Conservation (phyloP, 2,329 filamentous ascomycete species). For the Ophioceras dolichostomum region DNA sequence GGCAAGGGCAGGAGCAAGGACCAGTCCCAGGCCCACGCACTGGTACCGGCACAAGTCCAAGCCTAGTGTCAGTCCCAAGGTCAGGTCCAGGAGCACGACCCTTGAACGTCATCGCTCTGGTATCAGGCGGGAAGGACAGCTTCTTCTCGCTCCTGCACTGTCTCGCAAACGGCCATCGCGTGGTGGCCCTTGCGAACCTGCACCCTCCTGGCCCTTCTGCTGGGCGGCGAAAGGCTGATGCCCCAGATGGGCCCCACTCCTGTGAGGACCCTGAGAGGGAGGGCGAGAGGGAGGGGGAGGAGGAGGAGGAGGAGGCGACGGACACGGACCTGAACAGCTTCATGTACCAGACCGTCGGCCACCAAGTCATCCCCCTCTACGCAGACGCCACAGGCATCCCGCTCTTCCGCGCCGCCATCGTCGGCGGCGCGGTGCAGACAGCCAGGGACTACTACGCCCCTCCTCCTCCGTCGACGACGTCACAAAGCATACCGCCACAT, state of each 20-base stretch:
- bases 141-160: conserved; percentile 91
- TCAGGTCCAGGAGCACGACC: no score
- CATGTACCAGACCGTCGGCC: conserved; percentile 99
- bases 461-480: no score
- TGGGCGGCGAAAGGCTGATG: not conserved
- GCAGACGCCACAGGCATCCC: conserved; percentile 66
- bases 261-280: not conserved
- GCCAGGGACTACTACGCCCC: conserved; percentile 52
- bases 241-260: not conserved
- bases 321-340: conserved; percentile 78
- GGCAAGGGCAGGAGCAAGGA: no score
- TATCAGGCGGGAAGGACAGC: conserved; percentile 96
- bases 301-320: conserved; percentile 20
- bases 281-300: conserved; percentile 18
- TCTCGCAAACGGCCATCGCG: conserved; percentile 67
- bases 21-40: no score
- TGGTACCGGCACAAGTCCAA: no score
- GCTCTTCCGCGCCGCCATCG: conserved; percentile 69
- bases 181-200: conserved; percentile 84
- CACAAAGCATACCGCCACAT: conserved; percentile 9
- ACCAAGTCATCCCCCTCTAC: conserved; percentile 77
- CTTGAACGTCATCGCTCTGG: conserved; percentile 74
- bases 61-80: no score
- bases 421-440: conserved; percentile 57
- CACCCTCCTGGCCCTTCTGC: conserved; percentile 36